Percentiles rank a stretch among this genome's conserved stretches.
Evolutionary conservation across 2,329 filamentous ascomycete species (phyloP).

Genomic region (Venturia nashicola): DNA sequence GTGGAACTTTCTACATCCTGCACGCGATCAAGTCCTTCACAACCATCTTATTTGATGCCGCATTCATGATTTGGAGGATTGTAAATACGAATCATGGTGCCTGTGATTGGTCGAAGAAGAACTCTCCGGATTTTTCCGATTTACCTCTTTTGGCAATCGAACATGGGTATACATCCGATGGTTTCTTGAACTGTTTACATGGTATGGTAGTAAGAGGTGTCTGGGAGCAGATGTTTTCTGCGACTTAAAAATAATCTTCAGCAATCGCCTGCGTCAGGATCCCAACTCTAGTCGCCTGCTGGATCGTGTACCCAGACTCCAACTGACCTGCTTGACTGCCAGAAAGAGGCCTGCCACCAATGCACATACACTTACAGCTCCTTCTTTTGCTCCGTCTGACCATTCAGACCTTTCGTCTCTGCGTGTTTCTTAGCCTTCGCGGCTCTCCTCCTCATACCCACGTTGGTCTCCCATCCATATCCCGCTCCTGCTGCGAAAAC

Average conservation of each 20-base stretch:
- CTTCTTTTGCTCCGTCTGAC: neutral
- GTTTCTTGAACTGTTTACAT: neutral
- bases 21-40: neutral
- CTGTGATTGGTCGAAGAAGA: neutral
- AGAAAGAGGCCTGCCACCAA: neutral
- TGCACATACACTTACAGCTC: neutral
- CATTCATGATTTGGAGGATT: neutral
- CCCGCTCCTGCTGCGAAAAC: conserved; percentile 87
- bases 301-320: neutral
- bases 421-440: neutral
- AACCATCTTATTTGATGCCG: neutral
- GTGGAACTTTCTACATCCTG: neutral
- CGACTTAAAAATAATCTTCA: neutral
- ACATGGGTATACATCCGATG: neutral
- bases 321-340: neutral
- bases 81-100: neutral
- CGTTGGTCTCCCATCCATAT: conserved; percentile 64
- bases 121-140: neutral
- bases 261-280: neutral
- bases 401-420: neutral
- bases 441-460: conserved; percentile 28
- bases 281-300: neutral
- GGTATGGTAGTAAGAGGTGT: neutral
- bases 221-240: too few relatives aligned
- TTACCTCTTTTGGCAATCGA: neutral